Base-by-base conservation (phyloP, 352 stramenopile genomes). In the Phytophthora ohioensis region DNA sequence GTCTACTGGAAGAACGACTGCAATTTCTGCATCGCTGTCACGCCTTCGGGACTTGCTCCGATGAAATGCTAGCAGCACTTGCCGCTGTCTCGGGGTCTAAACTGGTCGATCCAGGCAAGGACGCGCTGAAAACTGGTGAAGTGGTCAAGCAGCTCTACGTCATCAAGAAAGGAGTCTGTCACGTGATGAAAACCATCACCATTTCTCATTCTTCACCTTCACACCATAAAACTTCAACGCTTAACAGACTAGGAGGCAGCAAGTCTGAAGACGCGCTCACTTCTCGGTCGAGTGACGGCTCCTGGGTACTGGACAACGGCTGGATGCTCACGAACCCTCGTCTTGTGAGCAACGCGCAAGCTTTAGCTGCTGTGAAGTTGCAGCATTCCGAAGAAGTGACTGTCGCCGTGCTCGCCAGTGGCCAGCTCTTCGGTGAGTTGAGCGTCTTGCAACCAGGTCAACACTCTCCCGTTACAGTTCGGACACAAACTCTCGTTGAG, bases 241-340 rank as follows among this genome's bases (percentile, higher is more conserved):
- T 43, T 12, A 63, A 35, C 12, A 46, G 46, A 55, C 21, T 61
- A 34, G 12, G 39, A 17, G 54, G 57, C n/a, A 54, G 69, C 45
- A 75, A 71, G 62, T 63, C 62, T 5, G 55, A 67, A 8, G 78
- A 82, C 9, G 30, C 55, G 1, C 52, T 81, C 17, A 80, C 79
- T 3, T 79, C 79, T 3, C 51, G 67, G 0, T 80, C 72, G 1
- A 78, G 58, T n/a, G 83, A 93, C 49, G 85, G 85, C 5, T 90
- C 82, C 6, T 93, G 85, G 85, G 85, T 91, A 36, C 71, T 93
- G 36, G 85, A 93, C 76, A 93, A 91, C 41, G 83, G 85, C 34
- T 93, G 85, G 85, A 91, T 91, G 85, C 81, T 93, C 52, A 93
- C 83, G 0, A 93, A 93, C 57, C 85, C 85, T 34, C 83, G 85